Conservation (phyloP, 1,139 yeast genomes). For the Magnusiomyces fungicola region DNA sequence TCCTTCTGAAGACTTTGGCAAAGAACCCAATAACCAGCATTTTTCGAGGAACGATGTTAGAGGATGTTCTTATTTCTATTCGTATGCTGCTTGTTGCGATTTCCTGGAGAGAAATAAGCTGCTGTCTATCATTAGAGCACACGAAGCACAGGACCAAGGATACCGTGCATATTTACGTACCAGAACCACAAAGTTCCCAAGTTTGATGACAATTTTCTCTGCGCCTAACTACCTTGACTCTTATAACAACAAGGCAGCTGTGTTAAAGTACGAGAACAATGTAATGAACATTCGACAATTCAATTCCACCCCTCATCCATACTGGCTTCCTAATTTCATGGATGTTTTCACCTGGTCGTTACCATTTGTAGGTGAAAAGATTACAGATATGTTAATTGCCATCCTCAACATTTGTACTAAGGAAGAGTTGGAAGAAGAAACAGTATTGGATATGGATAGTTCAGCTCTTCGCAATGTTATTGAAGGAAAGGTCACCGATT, state of each 20-base stretch:
- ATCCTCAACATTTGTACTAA: slow-evolving; percentile 91
- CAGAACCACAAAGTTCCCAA: slow-evolving; percentile 83
- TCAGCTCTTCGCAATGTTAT: not conserved
- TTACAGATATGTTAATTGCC: slow-evolving; percentile 87
- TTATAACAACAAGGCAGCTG: slow-evolving; percentile 94
- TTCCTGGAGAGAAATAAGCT: slow-evolving; percentile 76
- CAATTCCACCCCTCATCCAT: slow-evolving; percentile 90
- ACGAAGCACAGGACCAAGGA: slow-evolving; percentile 97
- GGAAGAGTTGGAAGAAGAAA: slow-evolving; percentile 81
- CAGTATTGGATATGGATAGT: slow-evolving; percentile 25
- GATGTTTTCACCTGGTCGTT: slow-evolving; percentile 97
- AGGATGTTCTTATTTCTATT: slow-evolving; percentile 89
- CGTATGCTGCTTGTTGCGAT: slow-evolving; percentile 76
- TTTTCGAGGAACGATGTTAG: slow-evolving; percentile 70
- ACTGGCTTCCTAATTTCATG: slow-evolving; percentile 96
- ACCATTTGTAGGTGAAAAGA: slow-evolving; percentile 95
- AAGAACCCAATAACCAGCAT: slow-evolving; percentile 48
- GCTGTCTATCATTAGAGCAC: slow-evolving; percentile 83
- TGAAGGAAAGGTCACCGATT: not conserved
- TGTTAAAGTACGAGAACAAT: slow-evolving; percentile 77
- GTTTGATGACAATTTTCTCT: slow-evolving; percentile 83
- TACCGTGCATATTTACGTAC: slow-evolving; percentile 91
- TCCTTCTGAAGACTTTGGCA: slow-evolving; percentile 84
- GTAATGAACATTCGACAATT: slow-evolving; percentile 95
- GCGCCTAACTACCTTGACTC: slow-evolving; percentile 95